Base-by-base conservation (phyloP, 306 rosid species). In the Luffa acutangula region DNA sequence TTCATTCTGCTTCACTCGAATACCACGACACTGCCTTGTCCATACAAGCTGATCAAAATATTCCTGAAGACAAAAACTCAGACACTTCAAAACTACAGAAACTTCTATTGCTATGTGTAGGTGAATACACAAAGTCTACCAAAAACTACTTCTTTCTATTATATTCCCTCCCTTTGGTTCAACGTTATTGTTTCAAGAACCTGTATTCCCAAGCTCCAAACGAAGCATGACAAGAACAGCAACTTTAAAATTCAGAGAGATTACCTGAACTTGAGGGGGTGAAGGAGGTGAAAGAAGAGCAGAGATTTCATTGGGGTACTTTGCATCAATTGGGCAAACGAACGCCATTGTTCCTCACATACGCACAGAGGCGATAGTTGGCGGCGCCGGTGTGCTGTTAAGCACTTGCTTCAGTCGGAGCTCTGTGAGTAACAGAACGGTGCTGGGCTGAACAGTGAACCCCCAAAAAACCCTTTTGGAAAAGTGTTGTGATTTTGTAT, bases 281-380 rank as follows among this genome's bases (percentile, higher is more conserved):
- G 93, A 78, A 53, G 93, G 91, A 76, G 91, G 82, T 37, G 79
- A 42, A 36, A 95, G 93, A 75, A 95, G 97, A 17, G 88, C 76
- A 49, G 91, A 87, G 83, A 90, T 83, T 83, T 89, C 79, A 76
- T 70, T 36, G 78, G 87, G 74, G 79, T 83, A 80, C 34, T 39
- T 77, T 0, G 88, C 72, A 13, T 85, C 88, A 33, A 95, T 82
- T 43, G 96, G 84, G 81, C 97, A 92, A 78, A 85, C 36, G 31
- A 82, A 45, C 12, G 89, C 96, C 98, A 90, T 94, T 62, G 13
- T 31, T 20, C 46, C 21, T 73, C 21, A 10, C 58, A 25, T 41
- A 25, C 41, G 77, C 58, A 17, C 7, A 72, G 39, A 46, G 57
- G 41, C 39, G 20, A 71, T 46, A 46, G n/a, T n/a, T 67, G 75